Conservation (phyloP, 2,329 filamentous ascomycete species). For the Calonectria pauciramosa region DNA sequence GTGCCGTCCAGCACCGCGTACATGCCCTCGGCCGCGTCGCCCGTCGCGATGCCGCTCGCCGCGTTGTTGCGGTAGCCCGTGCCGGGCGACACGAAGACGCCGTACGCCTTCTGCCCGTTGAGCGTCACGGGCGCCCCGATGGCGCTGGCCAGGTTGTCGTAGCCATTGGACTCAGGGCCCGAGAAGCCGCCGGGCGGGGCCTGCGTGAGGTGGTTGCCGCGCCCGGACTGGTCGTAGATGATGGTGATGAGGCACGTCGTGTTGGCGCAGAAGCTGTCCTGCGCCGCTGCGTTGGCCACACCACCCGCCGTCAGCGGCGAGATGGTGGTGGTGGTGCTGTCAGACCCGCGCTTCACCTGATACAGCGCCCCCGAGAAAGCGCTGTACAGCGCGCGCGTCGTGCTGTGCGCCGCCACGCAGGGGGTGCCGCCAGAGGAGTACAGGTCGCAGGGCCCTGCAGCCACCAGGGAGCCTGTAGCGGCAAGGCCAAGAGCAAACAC, state of each 20-base stretch:
- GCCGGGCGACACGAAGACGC: constrained; percentile 72
- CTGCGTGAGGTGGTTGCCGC: constrained; percentile 72
- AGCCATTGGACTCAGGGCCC: constrained; percentile 69
- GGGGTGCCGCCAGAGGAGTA: constrained; percentile 70
- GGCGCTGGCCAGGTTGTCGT: constrained; percentile 72
- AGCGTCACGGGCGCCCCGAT: constrained; percentile 72
- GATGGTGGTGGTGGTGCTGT: constrained; percentile 44
- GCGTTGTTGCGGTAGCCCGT: constrained; percentile 74
- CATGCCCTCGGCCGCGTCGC: constrained; percentile 70
- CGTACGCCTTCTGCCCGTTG: constrained; percentile 73
- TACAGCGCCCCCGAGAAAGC: constrained; percentile 68
- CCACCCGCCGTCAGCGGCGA: constrained; percentile 68
- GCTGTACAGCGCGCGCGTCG: constrained; percentile 73
- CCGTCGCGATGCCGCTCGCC: constrained; percentile 65
- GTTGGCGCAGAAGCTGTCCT: constrained; percentile 71
- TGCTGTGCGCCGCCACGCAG: constrained; percentile 75
- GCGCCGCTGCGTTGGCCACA: constrained; percentile 71
- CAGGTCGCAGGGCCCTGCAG: constrained; percentile 70
- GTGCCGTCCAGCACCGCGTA: constrained; percentile 72
- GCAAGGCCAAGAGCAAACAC: constrained; percentile 35
- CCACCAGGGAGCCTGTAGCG: constrained; percentile 19
- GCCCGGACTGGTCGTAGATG: constrained; percentile 77
- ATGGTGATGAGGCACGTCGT: constrained; percentile 75
- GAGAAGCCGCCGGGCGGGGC: constrained; percentile 68
- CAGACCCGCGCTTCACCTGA: constrained; percentile 69